A percentile compares a stretch with the other conserved stretches of the same genome.
Conservation (phyloP, 1,284 basidiomycete species). For the Leccinum ambiguum region DNA sequence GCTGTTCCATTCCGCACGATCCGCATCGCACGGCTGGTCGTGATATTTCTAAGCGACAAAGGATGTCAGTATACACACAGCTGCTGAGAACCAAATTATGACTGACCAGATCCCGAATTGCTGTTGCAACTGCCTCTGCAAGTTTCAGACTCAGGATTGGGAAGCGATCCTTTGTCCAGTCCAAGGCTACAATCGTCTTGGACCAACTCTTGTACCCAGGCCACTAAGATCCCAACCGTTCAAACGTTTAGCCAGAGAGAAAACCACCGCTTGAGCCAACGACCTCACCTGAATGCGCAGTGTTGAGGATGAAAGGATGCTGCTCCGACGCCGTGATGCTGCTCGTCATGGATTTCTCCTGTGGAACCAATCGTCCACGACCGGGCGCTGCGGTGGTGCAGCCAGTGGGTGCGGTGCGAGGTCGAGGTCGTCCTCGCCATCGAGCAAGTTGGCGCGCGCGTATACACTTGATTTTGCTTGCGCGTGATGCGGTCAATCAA, state of each 20-base stretch:
- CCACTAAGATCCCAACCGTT: slow-evolving; percentile 24
- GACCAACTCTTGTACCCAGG: slow-evolving; percentile 30
- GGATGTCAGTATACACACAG: slow-evolving; percentile 9
- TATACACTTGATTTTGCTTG: no score
- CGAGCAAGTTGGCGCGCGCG: no score
- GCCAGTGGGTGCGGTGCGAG: no score
- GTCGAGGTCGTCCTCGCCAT: no score
- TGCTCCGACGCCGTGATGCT: no score
- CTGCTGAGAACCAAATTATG: background rate
- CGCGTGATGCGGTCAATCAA: no score
- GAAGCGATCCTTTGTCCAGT: slow-evolving; percentile 31
- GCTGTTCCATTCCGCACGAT: slow-evolving; percentile 24
- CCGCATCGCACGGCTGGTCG: slow-evolving; percentile 15
- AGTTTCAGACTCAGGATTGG: slow-evolving; percentile 39
- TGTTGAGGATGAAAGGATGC: no score
- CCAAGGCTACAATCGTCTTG: slow-evolving; percentile 30
- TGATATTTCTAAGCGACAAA: slow-evolving; percentile 15
- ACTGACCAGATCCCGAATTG: slow-evolving; percentile 38
- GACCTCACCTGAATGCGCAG: slow-evolving; percentile 27
- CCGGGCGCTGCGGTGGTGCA: no score
- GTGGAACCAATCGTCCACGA: no score
- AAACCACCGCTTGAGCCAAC: background rate
- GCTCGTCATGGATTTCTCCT: no score
- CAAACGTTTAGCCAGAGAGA: slow-evolving; percentile 1
- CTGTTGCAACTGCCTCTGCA: slow-evolving; percentile 39